Conservation (phyloP, 2,329 filamentous ascomycete species). For the Colletotrichum sp. region DNA sequence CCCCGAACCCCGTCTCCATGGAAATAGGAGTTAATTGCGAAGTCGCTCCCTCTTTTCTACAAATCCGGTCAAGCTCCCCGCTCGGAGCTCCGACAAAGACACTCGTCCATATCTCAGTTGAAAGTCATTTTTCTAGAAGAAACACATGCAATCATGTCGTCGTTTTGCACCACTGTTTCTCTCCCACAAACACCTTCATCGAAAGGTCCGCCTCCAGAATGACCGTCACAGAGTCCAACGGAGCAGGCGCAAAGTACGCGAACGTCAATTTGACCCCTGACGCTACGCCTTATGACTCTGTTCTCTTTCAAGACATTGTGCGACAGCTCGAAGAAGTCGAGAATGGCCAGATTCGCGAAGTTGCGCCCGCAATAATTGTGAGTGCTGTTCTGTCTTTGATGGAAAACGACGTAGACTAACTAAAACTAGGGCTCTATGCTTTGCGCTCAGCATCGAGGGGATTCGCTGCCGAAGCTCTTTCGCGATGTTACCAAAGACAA, state of each 20-base stretch:
- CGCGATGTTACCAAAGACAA: background rate
- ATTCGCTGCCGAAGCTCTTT: background rate
- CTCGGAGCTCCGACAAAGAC: background rate
- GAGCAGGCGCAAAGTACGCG: background rate
- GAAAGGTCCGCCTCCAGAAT: background rate
- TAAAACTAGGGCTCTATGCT: background rate
- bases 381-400: background rate
- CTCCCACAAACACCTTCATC: background rate
- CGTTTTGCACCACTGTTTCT: background rate
- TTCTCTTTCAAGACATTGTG: background rate
- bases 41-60: background rate
- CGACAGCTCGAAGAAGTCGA: background rate
- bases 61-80: background rate
- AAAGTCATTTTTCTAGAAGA: background rate
- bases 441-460: background rate
- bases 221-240: background rate
- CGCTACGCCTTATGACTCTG: background rate
- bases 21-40: background rate
- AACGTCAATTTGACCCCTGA: background rate
- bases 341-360: background rate
- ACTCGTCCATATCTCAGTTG: background rate
- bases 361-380: background rate
- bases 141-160: background rate
- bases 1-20: background rate
- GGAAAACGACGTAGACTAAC: too few species aligned